phyloP scores from a whole-genome alignment of 345 rosid genomes.

The Cardamine resedifolia region DNA sequence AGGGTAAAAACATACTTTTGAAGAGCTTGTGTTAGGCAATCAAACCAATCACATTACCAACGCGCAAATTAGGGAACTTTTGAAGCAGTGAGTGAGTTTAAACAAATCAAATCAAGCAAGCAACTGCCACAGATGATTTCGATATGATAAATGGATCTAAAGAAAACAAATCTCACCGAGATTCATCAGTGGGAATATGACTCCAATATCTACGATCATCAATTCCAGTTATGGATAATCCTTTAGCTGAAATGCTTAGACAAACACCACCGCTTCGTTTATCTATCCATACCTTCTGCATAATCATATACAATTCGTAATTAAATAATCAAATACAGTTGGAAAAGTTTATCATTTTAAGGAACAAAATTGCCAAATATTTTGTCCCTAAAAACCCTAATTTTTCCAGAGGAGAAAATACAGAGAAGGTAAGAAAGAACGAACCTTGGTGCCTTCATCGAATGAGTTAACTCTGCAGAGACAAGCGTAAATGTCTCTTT shows the following conservation, averaged over 20 bases:
- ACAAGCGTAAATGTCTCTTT: constrained; percentile 62
- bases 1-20: background rate
- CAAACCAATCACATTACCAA: background rate
- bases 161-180: constrained; percentile 51
- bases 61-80: no score
- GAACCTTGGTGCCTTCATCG: constrained; percentile 79
- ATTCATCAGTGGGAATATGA: constrained; percentile 75
- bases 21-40: constrained; percentile 4
- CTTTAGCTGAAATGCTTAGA: constrained; percentile 64
- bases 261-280: constrained; percentile 68
- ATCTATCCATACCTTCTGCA: constrained; percentile 85
- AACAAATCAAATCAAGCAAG: constrained; percentile 7
- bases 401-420: background rate
- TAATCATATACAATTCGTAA: background rate
- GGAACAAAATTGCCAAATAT: background rate
- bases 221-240: constrained; percentile 74
- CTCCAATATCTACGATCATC: constrained; percentile 98
- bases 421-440: background rate
- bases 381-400: background rate
- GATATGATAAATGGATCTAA: background rate
- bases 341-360: background rate
- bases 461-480: constrained; percentile 57
- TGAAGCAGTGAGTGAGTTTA: background rate
- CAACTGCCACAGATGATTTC: background rate
- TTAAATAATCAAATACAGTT: background rate